phyloP scores from a whole-genome alignment of 2,329 filamentous ascomycete species.

The Claviceps pusilla region DNA sequence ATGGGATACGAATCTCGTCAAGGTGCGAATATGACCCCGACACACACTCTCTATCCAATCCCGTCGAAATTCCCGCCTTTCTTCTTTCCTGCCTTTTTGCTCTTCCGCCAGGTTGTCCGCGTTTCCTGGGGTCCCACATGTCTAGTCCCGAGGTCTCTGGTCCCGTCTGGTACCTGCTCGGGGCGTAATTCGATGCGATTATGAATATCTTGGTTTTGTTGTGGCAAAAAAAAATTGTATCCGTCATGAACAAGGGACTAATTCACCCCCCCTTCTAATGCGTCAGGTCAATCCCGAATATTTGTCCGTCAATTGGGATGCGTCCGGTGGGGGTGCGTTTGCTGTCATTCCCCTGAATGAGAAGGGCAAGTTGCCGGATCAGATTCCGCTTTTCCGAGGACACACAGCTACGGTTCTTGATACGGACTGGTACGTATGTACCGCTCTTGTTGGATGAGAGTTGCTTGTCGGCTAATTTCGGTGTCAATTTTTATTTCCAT shows the following conservation, averaged over 20 bases:
- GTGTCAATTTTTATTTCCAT: background rate
- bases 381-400: constrained; percentile 86
- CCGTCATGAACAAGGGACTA: constrained; percentile 3
- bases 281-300: constrained; percentile 82
- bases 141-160: too few relatives aligned
- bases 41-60: too few relatives aligned
- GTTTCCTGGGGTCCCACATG: too few relatives aligned
- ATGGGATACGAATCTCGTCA: constrained; percentile 97
- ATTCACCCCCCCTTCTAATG: background rate
- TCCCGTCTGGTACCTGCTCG: too few relatives aligned
- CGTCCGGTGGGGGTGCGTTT: constrained; percentile 88
- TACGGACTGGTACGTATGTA: constrained; percentile 63
- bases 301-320: constrained; percentile 95
- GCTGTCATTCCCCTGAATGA: constrained; percentile 87
- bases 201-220: background rate
- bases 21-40: constrained; percentile 41
- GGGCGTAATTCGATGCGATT: background rate
- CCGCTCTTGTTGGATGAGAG: background rate
- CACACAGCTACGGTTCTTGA: constrained; percentile 93
- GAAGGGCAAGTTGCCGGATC: constrained; percentile 78
- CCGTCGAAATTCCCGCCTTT: background rate
- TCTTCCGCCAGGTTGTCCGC: background rate
- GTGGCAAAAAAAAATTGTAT: too few relatives aligned
- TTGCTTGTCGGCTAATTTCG: background rate
- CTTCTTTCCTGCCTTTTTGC: background rate